Evolutionary conservation across 2,329 filamentous ascomycete genomes (phyloP), one percentile per base, ranked within the genome.

Genomic region (Coniochaeta sp.): DNA sequence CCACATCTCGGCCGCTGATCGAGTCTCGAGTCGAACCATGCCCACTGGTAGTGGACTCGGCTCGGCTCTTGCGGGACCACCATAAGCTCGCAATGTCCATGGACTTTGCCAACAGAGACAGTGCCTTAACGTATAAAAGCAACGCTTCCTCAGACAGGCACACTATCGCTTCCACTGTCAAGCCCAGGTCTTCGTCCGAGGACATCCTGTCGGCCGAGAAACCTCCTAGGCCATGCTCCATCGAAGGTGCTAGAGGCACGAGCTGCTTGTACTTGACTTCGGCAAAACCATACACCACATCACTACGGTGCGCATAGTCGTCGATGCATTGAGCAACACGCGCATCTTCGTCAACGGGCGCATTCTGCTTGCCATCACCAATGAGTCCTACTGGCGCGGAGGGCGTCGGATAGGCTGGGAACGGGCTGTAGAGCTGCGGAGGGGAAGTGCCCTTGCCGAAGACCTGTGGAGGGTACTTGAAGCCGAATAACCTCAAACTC

Each of bases 261-360:
- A 99, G 82, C 73, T 99, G 95, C 74, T 96, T 95, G 75, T 96
- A 97, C 74, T 99, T 99, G 70, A 99, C 93, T 75, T 99, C 93
- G 6, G 95, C 95, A 74, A 99, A 98, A 3, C 93, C 93, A 72
- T 93, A 99, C 2, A 99, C 93, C 54, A 97, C 95, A 72, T 99
- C 93, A 70, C 93, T 97, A 43, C 93, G 84, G 34, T 92, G 95
- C 1, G 95, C 95, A 64, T 91, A 89, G 67, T 98, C 93, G 72
- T 99, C 93, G 61, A 98, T 92, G 52, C 85, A 83, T 68, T 92
- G 89, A 2, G 93, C 86, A 44, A 90, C 87, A 64, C 84, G 85
- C 17, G 82, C 80, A 70, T 98, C 95, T 69, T 97, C 93, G 64
- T 97, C 92, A 22, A 86, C 76, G 3, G 82, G 81, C 3, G 77